Percentiles rank a stretch among this genome's conserved stretches.
phyloP scores from a whole-genome alignment of 2,329 filamentous ascomycete species.

The Drechslerella coelobrocha region DNA sequence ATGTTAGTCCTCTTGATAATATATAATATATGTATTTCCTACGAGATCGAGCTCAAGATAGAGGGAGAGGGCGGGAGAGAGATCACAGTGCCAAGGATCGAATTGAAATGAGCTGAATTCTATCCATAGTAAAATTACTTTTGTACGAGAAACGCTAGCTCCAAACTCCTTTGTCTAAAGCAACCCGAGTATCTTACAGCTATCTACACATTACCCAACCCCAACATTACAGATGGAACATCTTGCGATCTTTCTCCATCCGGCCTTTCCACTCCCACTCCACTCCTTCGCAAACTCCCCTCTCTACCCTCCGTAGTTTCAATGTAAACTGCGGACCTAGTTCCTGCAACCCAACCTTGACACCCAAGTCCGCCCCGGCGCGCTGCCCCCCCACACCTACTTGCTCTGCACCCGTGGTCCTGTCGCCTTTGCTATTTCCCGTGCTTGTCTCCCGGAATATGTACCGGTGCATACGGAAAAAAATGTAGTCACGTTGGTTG shows the following conservation, averaged over 20 bases:
- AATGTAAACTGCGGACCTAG: constrained; percentile 82
- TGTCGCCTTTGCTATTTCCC: constrained; percentile 48
- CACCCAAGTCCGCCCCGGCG: constrained; percentile 74
- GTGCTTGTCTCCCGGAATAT: constrained; percentile 75
- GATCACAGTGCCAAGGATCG: too few relatives aligned
- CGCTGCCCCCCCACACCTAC: constrained; percentile 66
- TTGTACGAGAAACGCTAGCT: too few relatives aligned
- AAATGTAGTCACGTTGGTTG: constrained; percentile 96
- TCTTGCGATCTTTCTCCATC: constrained; percentile 92
- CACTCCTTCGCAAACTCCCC: constrained; percentile 79
- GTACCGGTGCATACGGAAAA: constrained; percentile 87
- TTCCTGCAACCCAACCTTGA: constrained; percentile 88
- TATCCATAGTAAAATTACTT: too few relatives aligned
- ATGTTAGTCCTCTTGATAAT: neutral
- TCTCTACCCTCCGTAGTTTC: constrained; percentile 88
- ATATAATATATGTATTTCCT: neutral
- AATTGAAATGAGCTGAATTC: too few relatives aligned
- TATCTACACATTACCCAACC: too few relatives aligned
- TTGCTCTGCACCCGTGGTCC: constrained; percentile 70
- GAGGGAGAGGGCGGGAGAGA: too few relatives aligned
- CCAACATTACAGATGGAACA: constrained; percentile 78
- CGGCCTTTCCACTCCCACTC: constrained; percentile 97
- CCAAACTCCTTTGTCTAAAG: too few relatives aligned
- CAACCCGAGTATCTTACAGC: too few relatives aligned
- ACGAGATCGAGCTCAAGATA: too few relatives aligned